Percentiles rank a stretch among this genome's conserved stretches.
Evolutionary conservation across 306 rosid genomes (phyloP).

Genomic region (Lathyrus sativus): DNA sequence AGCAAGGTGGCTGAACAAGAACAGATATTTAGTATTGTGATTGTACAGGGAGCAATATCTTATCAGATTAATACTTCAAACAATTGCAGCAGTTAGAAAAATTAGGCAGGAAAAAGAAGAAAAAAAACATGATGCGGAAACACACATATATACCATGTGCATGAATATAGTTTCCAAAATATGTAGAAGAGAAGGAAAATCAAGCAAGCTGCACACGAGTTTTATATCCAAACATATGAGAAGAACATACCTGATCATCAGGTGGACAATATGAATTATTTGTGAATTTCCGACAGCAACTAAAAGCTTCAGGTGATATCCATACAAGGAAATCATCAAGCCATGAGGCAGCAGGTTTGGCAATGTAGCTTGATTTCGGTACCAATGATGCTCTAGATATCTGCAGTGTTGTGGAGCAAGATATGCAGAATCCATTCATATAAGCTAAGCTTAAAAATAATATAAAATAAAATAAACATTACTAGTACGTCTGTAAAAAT

Average conservation of each 20-base stretch:
- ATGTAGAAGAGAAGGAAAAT: slow-evolving; percentile 28
- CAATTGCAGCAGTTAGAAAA: slow-evolving; percentile 23
- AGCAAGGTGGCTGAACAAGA: slow-evolving; percentile 85
- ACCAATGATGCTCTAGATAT: slow-evolving; percentile 83
- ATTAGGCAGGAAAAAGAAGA: slow-evolving; percentile 14
- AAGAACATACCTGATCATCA: slow-evolving; percentile 83
- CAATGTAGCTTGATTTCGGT: slow-evolving; percentile 82
- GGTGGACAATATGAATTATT: slow-evolving; percentile 95
- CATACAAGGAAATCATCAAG: slow-evolving; percentile 99
- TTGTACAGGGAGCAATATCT: slow-evolving; percentile 32
- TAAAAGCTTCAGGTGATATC: slow-evolving; percentile 97
- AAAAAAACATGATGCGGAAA: slow-evolving; percentile 20
- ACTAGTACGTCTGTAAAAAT: not conserved
- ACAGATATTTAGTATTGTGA: slow-evolving; percentile 37
- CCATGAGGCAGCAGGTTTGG: slow-evolving; percentile 99
- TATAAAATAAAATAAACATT: not conserved
- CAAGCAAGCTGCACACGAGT: not conserved
- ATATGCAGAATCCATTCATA: slow-evolving; percentile 36
- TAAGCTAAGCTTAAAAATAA: not conserved
- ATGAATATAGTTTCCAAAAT: slow-evolving; percentile 31
- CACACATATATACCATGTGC: not conserved
- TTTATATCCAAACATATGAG: slow-evolving; percentile 22
- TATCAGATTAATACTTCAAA: slow-evolving; percentile 28
- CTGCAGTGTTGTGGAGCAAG: slow-evolving; percentile 50
- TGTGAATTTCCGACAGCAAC: slow-evolving; percentile 90